These are phyloP conservation scores for Torrubiella hemipterigena DNA, from an alignment of 2,329 filamentous ascomycete species.

Conservation along the genomic window DNA sequence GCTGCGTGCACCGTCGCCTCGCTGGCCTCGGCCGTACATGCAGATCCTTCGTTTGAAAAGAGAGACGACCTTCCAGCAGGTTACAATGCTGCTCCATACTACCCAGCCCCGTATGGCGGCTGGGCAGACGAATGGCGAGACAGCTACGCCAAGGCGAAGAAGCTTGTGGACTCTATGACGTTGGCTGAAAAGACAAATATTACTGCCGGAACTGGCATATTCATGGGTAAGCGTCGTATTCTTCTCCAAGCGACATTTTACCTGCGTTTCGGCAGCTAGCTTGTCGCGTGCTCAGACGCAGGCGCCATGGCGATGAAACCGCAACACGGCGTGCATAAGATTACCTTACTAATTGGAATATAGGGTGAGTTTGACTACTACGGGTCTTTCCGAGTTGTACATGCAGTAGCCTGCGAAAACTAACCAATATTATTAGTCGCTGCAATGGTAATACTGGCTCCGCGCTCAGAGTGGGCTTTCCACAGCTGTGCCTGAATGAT, in stretches of 20 bases:
- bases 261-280: background rate
- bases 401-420: no score
- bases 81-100: constrained; percentile 43
- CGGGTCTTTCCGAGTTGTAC: no score
- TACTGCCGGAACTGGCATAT: constrained; percentile 58
- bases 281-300: background rate
- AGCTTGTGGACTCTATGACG: constrained; percentile 63
- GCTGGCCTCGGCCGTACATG: background rate
- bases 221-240: constrained; percentile 49
- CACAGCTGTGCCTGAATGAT: constrained; percentile 61
- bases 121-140: constrained; percentile 57
- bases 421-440: constrained; percentile 24
- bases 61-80: no score
- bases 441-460: constrained; percentile 72
- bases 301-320: no score
- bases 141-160: constrained; percentile 58
- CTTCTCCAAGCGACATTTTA: no score
- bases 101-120: constrained; percentile 60
- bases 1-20: constrained; percentile 1
- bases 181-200: constrained; percentile 72
- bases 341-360: no score
- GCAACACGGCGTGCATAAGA: no score
- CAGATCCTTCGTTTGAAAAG: no score
- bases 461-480: constrained; percentile 57
- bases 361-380: constrained; percentile 1